These are phyloP conservation scores for Sphaerostilbella broomeana DNA, from an alignment of 2,329 filamentous ascomycete species.

Conservation along the genomic window DNA sequence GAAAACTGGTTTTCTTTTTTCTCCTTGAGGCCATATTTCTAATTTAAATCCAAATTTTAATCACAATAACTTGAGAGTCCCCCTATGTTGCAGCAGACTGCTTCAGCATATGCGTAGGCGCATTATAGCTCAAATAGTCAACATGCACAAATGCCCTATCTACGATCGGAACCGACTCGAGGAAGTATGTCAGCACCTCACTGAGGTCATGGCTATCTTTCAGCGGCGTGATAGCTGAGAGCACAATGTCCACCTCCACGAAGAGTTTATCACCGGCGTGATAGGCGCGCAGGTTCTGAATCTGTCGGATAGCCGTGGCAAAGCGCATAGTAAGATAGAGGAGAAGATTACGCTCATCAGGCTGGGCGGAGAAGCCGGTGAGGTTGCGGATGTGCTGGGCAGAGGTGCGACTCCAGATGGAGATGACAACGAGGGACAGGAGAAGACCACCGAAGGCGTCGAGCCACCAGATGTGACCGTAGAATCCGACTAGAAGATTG, in stretches of 20 bases:
- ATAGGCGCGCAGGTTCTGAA: conserved; percentile 79
- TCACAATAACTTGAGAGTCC: background rate
- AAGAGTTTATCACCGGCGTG: conserved; percentile 81
- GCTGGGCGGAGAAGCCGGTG: conserved; percentile 69
- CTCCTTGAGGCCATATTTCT: background rate
- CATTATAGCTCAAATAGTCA: conserved; percentile 56
- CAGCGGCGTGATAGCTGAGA: conserved; percentile 67
- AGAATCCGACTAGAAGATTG: conserved; percentile 55
- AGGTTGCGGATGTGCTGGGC: conserved; percentile 73
- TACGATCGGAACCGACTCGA: conserved; percentile 77
- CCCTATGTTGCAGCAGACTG: conserved; percentile 16
- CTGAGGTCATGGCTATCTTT: conserved; percentile 75
- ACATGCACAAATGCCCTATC: conserved; percentile 65
- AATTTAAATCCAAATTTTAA: background rate
- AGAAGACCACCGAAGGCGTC: conserved; percentile 72
- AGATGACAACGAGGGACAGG: conserved; percentile 71
- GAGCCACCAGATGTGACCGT: conserved; percentile 73
- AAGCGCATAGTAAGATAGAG: conserved; percentile 93
- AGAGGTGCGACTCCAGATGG: conserved; percentile 70
- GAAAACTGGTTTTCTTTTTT: background rate
- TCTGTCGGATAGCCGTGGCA: conserved; percentile 77
- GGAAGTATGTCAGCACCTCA: conserved; percentile 73
- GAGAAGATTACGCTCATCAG: conserved; percentile 76
- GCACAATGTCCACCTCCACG: conserved; percentile 74
- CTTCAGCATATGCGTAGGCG: conserved; percentile 51